These are phyloP conservation scores for Dipodascus geniculatus DNA, from an alignment of 805 yeast species.

Conservation along the genomic window DNA sequence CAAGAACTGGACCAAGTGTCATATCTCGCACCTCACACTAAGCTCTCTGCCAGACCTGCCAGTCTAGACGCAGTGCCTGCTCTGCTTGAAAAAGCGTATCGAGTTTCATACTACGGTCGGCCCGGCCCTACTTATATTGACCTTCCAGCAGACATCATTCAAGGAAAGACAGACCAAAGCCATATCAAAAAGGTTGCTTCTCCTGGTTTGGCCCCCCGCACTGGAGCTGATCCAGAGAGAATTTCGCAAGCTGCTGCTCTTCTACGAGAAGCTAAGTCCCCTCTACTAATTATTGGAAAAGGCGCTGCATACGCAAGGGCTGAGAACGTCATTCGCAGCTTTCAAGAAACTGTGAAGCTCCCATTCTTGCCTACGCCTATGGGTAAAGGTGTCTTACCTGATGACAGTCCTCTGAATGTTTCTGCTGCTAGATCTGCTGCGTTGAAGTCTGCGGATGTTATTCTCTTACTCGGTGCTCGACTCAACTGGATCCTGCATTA, in stretches of 20 bases:
- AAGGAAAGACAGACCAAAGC: constrained; percentile 17
- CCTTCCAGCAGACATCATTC: constrained; percentile 50
- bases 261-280: constrained; percentile 29
- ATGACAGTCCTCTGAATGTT: constrained; percentile 34
- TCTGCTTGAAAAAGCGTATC: constrained; percentile 36
- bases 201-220: constrained; percentile 27
- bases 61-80: constrained; percentile 27
- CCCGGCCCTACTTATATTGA: constrained; percentile 58
- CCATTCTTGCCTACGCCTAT: constrained; percentile 66
- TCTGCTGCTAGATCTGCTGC: constrained; percentile 58
- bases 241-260: constrained; percentile 28
- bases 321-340: constrained; percentile 27
- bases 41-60: constrained; percentile 38
- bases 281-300: constrained; percentile 53
- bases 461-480: constrained; percentile 52
- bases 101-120: constrained; percentile 33
- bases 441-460: constrained; percentile 43
- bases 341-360: constrained; percentile 33
- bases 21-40: constrained; percentile 36
- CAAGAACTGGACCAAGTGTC: constrained; percentile 61
- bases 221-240: constrained; percentile 27
- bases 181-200: constrained; percentile 6
- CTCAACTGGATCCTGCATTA: constrained; percentile 65
- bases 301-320: constrained; percentile 45
- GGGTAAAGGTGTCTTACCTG: constrained; percentile 64